A percentile compares a stretch with the other conserved stretches of the same genome.
Evolutionary conservation across 441 rosid species (phyloP).

Genomic region (Hura crepitans): DNA sequence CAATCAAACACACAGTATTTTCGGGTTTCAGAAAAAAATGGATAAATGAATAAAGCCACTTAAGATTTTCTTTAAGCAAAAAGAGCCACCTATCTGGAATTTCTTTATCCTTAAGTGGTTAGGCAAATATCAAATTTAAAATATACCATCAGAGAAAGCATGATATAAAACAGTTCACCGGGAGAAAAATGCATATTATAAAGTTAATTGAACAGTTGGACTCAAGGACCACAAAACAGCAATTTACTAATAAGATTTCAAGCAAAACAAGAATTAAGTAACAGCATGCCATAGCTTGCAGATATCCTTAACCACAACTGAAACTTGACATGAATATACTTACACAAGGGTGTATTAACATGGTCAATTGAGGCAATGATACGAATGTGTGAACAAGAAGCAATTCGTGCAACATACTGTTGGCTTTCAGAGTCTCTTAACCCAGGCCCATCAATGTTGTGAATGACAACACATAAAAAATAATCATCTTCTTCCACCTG

Average conservation of each 20-base stretch:
- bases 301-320: background rate
- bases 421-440: constrained; percentile 63
- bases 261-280: background rate
- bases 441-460: constrained; percentile 91
- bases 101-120: background rate
- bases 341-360: constrained; percentile 81
- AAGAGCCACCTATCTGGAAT: background rate
- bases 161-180: background rate
- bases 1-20: background rate
- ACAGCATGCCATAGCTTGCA: background rate
- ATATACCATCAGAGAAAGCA: background rate
- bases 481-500: constrained; percentile 43
- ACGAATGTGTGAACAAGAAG: constrained; percentile 65
- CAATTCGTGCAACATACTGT: constrained; percentile 49
- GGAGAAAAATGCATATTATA: background rate
- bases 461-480: constrained; percentile 61
- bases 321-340: constrained; percentile 27
- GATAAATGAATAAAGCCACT: background rate
- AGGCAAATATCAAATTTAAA: background rate
- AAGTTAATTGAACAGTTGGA: background rate
- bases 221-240: background rate
- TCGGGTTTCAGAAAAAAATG: background rate
- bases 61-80: constrained; percentile 4
- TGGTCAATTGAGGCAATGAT: constrained; percentile 88
- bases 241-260: background rate